phyloP scores from a whole-genome alignment of 116 monocot genomes.

The Iris pallida region DNA sequence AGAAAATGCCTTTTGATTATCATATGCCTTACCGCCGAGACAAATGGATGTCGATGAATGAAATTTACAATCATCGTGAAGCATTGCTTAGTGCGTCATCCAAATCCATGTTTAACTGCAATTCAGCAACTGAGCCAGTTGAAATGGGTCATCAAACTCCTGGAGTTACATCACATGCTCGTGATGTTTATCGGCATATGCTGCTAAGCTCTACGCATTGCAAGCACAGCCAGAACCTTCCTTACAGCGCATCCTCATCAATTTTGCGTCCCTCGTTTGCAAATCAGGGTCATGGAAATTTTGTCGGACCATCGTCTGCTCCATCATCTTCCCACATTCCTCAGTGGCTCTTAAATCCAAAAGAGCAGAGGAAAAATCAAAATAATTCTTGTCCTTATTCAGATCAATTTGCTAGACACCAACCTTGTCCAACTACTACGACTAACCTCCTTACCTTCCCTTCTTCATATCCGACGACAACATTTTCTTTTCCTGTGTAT shows the following conservation, averaged over 20 bases:
- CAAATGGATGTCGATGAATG: background rate
- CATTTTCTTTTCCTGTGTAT: conserved; percentile 1
- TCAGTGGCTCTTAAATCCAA: background rate
- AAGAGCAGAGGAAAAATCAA: background rate
- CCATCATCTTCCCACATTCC: background rate
- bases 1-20: background rate
- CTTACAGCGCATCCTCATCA: background rate
- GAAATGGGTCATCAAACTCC: background rate
- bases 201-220: background rate
- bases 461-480: conserved; percentile 14
- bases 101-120: background rate
- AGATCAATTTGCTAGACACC: background rate
- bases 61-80: background rate
- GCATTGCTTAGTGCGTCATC: background rate
- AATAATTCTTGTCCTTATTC: conserved; percentile 2
- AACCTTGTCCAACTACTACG: background rate
- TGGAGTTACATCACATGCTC: background rate
- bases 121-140: background rate
- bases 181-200: background rate
- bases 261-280: background rate
- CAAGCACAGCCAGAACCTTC: background rate
- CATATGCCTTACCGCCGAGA: background rate
- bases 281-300: background rate
- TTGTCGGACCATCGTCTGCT: background rate
- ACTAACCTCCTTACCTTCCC: background rate